phyloP scores from a whole-genome alignment of 2,329 filamentous ascomycete genomes.

The Ophiosphaerella korrae region DNA sequence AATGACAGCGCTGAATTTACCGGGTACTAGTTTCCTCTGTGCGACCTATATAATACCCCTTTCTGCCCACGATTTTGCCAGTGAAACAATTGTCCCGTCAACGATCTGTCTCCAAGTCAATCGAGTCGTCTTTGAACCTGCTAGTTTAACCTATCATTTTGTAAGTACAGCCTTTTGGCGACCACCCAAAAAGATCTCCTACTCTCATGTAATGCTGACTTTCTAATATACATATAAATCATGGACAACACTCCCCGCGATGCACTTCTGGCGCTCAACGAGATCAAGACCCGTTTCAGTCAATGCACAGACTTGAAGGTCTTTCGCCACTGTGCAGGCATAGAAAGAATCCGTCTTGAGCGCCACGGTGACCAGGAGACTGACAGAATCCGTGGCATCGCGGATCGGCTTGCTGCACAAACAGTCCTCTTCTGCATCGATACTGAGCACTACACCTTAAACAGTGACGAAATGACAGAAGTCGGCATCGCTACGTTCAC shows the following conservation, averaged over 20 bases:
- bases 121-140: too few relatives aligned
- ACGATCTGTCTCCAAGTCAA: too few relatives aligned
- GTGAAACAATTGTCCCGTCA: too few relatives aligned
- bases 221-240: neutral
- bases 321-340: constrained; percentile 8
- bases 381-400: neutral
- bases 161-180: too few relatives aligned
- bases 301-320: constrained; percentile 9
- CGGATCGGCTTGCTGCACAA: constrained; percentile 12
- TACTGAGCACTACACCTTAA: constrained; percentile 27
- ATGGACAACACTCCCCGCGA: neutral
- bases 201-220: neutral
- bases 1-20: too few relatives aligned
- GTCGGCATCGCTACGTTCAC: constrained; percentile 23
- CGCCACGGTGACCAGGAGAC: neutral
- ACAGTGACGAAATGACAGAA: constrained; percentile 28
- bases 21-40: too few relatives aligned
- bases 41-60: too few relatives aligned
- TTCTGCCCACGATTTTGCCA: too few relatives aligned
- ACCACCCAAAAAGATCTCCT: too few relatives aligned
- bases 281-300: constrained; percentile 1
- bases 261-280: neutral
- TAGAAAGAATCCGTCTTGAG: neutral
- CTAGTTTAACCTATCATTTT: too few relatives aligned
- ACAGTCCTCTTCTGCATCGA: constrained; percentile 27